Base-by-base conservation (phyloP, 1,284 basidiomycete species). In the Ustilago hordei region DNA sequence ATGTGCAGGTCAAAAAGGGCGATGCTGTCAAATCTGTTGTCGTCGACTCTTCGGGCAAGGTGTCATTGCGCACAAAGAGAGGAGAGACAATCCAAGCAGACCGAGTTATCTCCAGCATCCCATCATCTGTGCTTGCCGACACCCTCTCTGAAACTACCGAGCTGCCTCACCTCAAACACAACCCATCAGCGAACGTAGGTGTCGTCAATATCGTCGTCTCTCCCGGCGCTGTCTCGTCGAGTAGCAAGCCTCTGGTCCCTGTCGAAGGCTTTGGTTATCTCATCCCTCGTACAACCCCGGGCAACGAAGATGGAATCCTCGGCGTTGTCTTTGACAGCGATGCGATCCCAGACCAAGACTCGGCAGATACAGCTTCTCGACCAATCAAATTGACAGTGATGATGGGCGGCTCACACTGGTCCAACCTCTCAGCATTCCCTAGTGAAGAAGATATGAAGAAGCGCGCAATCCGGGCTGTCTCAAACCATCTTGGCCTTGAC, bases 201-300 rank as follows among this genome's bases (percentile, higher is more conserved):
- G 83, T 85, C 23, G 75, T 85, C 53, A 83, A 84, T 60, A 48
- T 85, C 28, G 78, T 76, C 32, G 77, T 85, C 19, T 68, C 78
- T 0, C 69, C 68, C 2, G 48, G 89, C 73, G 90, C 92, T 55
- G 89, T 91, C 54, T 91, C 95, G 72, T 89, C 90, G 45, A 90
- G 94, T 56, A 85, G 93, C 79, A 92, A 93, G 87, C 34, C 69
- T 1, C 87, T 95, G 81, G 88, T 84, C 3, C 94, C 84, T 91
- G 95, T 89, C 82, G 41, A 90, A 13, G 96, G 95, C 0, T 98
- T 98, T 86, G 96, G 96, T 1, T 98, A 96, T 87, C 91, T 99
- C 76, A 90, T 97, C 60, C 95, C 95, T 0, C 92, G 95, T 8
- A 90, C 92, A 57, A 64, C 87, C 81, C 36, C 91, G 86, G 13